Base-by-base conservation (phyloP, 1,284 basidiomycete species). In the Polyporus tsugae region DNA sequence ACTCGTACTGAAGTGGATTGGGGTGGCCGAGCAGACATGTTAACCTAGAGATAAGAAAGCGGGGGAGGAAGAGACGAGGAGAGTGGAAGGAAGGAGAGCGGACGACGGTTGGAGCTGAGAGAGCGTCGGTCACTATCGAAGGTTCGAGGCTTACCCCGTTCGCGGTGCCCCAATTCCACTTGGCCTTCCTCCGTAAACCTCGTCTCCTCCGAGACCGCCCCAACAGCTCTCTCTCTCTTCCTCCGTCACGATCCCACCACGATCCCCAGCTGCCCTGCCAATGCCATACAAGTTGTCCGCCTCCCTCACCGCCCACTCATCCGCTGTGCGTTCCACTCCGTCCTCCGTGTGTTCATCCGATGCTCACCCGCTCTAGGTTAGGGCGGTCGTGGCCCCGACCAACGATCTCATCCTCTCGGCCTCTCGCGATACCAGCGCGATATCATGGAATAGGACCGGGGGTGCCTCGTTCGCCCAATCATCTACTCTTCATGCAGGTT, bases 201-300 rank as follows among this genome's bases (percentile, higher is more conserved):
- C 68, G 64, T 66, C 63, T 63, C 38, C 61, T 66, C 72, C 69
- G 63, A n/a, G 42, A 63, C 52, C 36, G 52, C 25, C 66, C 33
- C 66, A 58, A 65, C 70, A 60, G 61, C 73, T 68, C 68, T 71
- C 64, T 62, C 69, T 68, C 62, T 63, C 66, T 29, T 29, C 44
- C 62, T 70, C 72, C 67, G 72, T 71, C 66, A 73, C 75, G 70
- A 70, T 69, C 68, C 70, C 53, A 64, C 66, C 72, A 63, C 70
- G 64, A 64, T 70, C 42, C 63, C 58, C 68, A 64, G 44, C 64
- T 63, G 68, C 60, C 68, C 60, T 68, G 64, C 69, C 69, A 55
- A 94, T 94, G 92, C 89, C 90, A 68, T 97, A 94, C 84, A 93
- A 90, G 82, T 85, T 97, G 63, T 95, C 95, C 60, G 90, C 94